Conservation (phyloP, 345 rosid species). For the Eutrema heterophyllum region DNA sequence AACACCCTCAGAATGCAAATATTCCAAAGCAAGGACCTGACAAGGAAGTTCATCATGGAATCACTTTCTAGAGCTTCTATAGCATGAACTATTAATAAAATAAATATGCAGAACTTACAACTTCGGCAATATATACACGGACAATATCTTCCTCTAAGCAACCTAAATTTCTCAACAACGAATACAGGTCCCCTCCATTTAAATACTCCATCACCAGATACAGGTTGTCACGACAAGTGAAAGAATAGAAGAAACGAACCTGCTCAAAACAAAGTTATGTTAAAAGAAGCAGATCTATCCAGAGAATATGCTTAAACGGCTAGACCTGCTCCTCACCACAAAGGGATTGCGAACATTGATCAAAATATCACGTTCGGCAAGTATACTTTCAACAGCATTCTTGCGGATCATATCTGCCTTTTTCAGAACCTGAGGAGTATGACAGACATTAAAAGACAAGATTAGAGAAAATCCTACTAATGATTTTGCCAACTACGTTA, state of each 20-base stretch:
- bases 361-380: slow-evolving; percentile 99
- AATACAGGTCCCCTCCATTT: slow-evolving; percentile 98
- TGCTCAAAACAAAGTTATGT: slow-evolving; percentile 39
- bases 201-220: slow-evolving; percentile 99
- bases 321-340: slow-evolving; percentile 95
- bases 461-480: slow-evolving; percentile 21
- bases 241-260: slow-evolving; percentile 99
- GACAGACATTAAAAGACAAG: slow-evolving; percentile 2
- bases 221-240: slow-evolving; percentile 97
- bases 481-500: slow-evolving; percentile 4
- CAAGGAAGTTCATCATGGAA: slow-evolving; percentile 4
- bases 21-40: slow-evolving; percentile 95
- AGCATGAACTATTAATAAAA: neutral
- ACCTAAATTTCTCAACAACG: slow-evolving; percentile 91
- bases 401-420: slow-evolving; percentile 99
- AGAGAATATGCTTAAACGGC: slow-evolving; percentile 29
- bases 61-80: slow-evolving; percentile 11
- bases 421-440: slow-evolving; percentile 72
- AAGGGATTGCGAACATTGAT: slow-evolving; percentile 98
- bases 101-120: slow-evolving; percentile 53
- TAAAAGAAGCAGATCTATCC: slow-evolving; percentile 25
- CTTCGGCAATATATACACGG: slow-evolving; percentile 97
- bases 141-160: slow-evolving; percentile 98
- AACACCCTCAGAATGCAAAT: slow-evolving; percentile 84
- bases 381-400: slow-evolving; percentile 99